Base-by-base conservation (phyloP, 805 yeast genomes). In the Candida ortonii region DNA sequence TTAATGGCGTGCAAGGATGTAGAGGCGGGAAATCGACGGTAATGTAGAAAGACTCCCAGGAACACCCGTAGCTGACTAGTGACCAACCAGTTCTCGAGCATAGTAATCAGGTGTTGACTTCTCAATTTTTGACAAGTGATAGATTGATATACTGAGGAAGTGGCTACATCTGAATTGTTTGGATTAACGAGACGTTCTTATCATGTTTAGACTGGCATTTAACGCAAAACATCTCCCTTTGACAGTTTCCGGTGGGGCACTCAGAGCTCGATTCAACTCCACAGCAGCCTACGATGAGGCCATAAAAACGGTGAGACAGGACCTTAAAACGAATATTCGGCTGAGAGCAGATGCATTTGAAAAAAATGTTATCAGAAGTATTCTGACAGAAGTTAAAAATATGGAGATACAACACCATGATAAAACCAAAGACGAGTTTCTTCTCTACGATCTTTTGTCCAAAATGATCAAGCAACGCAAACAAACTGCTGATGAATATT, bases 381-480 rank as follows among this genome's bases (percentile, higher is more conserved):
- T 67, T 11, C 46, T 67, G 39, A 54, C 66, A 16, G 67, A 64
- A 30, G 57, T 66, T 33, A 67, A 67, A 42, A 67, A 67, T 43
- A 40, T 57, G 22, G 67, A 62, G 44, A 57, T 63, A 30, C 59
- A 52, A 13, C 51, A 51, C 25, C 52, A 51, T 9, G 53, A 43
- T 13, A 44, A 48, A 22, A 43, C 48, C 20, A 48, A 50, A 15
- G 60, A 59, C 34, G 61, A 61, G 37, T 63, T 55, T 28, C 44
- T 49, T 22, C 37, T 63, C 22, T 59, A 52, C 30, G 65, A 61
- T 34, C 47, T 61, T 27, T 42, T 62, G 9, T 30, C 39, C 21
- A 65, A 65, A 36, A 58, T 69, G 65, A 50, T 60, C 33, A 66
- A 62, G 33, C 69, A 69, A 39, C 57, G 75, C 43, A 43, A 47